Base-by-base conservation (phyloP, 345 rosid species). In the Cardamine resedifolia region DNA sequence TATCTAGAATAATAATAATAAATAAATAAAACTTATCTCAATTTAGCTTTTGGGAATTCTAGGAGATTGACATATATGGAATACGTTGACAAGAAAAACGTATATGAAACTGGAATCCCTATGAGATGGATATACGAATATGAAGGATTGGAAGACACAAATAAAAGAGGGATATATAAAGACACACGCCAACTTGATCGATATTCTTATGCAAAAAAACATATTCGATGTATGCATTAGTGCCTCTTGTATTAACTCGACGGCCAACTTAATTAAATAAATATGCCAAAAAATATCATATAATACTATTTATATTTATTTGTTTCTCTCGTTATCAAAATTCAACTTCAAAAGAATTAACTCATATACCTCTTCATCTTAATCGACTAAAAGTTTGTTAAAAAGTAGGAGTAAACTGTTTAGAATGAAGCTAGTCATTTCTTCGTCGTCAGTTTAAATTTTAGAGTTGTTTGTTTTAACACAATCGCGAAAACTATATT, bases 171-270 rank as follows among this genome's bases (percentile, higher is more conserved):
- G 38, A n/a, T n/a, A 59, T 19, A 41, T 44, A 26, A 36, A 19
- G 53, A 65, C 65, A 33, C 71, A 56, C 58, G 41, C 31, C 66
- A 73, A 73, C 50, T 73, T 73, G 71, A 4, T 48, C 49, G 21
- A 65, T 41, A 66, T 74, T 66, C 44, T 71, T 27, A 19, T 39
- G 53, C 34, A 39, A 6, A 11, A 34, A n/a, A 30, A 43, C 26
- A 21, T 66, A 66, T 66, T 66, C 68, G 21, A 66, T 58, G 14
- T 26, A 14, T 74, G 34, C 52, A 27, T 20, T 6, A 27, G n/a
- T 66, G 67, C 45, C 72, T 74, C 60, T 66, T 74, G 73, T 65
- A 66, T 10, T 41, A 49, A 28, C 38, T 38, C 67, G 53, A 66
- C 23, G 62, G 73, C 38, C 68, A 74, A 39, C 51, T 48, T n/a